Conservation (phyloP, 805 yeast genomes). For the Metschnikowia drakensbergensis region DNA sequence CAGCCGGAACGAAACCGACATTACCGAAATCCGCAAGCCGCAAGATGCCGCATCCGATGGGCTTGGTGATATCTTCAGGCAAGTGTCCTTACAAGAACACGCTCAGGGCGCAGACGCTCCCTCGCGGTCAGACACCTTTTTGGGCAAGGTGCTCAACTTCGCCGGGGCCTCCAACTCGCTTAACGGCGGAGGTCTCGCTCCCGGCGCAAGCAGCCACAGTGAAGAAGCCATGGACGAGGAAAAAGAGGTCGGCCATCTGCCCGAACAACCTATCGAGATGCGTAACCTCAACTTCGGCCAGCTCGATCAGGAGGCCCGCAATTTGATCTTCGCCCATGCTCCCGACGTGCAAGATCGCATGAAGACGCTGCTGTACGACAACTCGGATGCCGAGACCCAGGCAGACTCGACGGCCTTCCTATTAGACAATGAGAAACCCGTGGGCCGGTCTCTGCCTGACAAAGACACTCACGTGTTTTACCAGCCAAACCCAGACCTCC, state of each 20-base stretch:
- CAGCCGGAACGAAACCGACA: constrained; percentile 12
- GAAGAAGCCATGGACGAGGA: constrained; percentile 24
- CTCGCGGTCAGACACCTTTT: constrained; percentile 34
- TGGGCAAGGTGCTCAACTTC: constrained; percentile 34
- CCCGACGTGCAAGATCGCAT: constrained; percentile 19
- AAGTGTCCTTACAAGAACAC: constrained; percentile 33
- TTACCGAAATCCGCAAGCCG: constrained; percentile 13
- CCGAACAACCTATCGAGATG: constrained; percentile 43
- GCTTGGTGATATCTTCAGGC: constrained; percentile 28
- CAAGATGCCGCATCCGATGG: constrained; percentile 7
- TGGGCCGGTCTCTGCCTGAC: constrained; percentile 7
- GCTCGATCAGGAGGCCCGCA: constrained; percentile 50
- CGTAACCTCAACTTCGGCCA: constrained; percentile 39
- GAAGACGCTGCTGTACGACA: not conserved
- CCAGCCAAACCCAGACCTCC: constrained; percentile 46
- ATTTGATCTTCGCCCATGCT: constrained; percentile 49
- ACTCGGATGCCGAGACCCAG: constrained; percentile 2
- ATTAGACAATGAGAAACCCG: constrained; percentile 1
- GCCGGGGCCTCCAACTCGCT: constrained; percentile 23
- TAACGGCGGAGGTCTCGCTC: constrained; percentile 41
- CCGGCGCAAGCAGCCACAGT: constrained; percentile 31
- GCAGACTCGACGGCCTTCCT: constrained; percentile 7
- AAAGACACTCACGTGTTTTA: constrained; percentile 19
- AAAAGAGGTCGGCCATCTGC: constrained; percentile 15
- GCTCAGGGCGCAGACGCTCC: constrained; percentile 17